Evolutionary conservation across 257 asterid species (phyloP), one percentile per base, ranked within the genome.

Genomic region (Plantago ovata): DNA sequence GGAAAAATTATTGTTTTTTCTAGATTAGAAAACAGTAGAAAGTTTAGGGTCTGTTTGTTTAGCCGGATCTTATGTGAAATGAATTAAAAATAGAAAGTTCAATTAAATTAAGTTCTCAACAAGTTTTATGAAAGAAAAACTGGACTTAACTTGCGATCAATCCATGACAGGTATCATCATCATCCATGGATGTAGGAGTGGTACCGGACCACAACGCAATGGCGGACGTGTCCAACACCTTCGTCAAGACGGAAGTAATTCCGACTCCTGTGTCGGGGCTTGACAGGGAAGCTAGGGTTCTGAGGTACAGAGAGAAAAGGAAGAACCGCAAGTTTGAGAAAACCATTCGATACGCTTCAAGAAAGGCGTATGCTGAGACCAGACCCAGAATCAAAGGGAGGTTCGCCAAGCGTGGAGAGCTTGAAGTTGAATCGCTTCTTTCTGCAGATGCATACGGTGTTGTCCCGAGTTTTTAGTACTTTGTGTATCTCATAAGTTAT

Each of bases 301-400:
- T 77, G 15, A 74, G 95, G 84, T 85, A 88, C 59, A 83, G 95
- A 60, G 96, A 85, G 83, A 85, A 88, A 38, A 78, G 86, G 52
- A 87, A 87, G 82, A 79, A 80, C 59, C 58, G 95, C n/a, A 87
- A 61, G 63, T 87, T 87, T 13, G 91, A 84, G 66, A 88, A 88
- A 53, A 88, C 94, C 0, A 85, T 85, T 15, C 71, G 96, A 53
- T 88, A 88, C 42, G 94, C 96, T 0, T 88, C 96, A 10, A 80
- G 96, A 54, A 88, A 88, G 68, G 95, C 96, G 3, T 88, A 88
- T 9, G 96, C 96, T 0, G 96, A 88, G 72, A 85, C 85, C 0
- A 79, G 96, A 9, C 95, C 91, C 0, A 70, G 95, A 67, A 79
- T 88, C 76, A 88, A 85, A 64, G 96, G 96, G 0, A 66, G 96